Base-by-base conservation (phyloP, 345 rosid genomes). In the Acer yangbiense region DNA sequence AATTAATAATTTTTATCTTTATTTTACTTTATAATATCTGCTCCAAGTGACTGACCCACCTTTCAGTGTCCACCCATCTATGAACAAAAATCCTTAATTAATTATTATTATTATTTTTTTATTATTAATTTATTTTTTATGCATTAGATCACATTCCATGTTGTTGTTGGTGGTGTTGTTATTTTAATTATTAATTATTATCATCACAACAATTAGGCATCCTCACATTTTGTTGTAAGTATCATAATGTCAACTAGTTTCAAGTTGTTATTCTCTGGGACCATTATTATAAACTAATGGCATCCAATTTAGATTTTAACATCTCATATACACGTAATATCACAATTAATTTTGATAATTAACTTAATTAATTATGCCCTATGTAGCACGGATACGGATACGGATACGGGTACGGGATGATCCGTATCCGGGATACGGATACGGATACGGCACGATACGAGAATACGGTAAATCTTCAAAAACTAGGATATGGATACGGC, bases 21-120 rank as follows among this genome's bases (percentile, higher is more conserved):
- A 1, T 7, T 13, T 9, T 11, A 17, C 20, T 55, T 75, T 64
- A 46, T 52, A 48, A 44, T 17, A 44, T 62, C n/a, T 62, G 20
- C 29, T 35, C 12, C 48, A 43, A 21, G 43, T 44, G 55, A 74
- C 35, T 48, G 71, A 32, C 64, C 71, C 71, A 75, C 77, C 23
- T 74, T 10, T 11, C 71, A 17, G 3, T 18, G 70, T 44, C 77
- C 70, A 48, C 70, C n/a, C 69, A 29, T 74, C 61, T 64, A 17
- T 74, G 46, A 16, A 27, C 76, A 65, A 74, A 52, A 11, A 13
- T 50, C 55, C 18, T 14, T 13, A 2, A 55, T 39, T 43, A 74
- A 17, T 46, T 2, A 3, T 46, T 29, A 10, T 20, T 57, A 20
- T n/a, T 16, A 61, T 61, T 4, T 25, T 25, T 25, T 13, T 43